Percentiles rank a stretch among this genome's conserved stretches.
Evolutionary conservation across 176 grass and related monocot species (phyloP).

Genomic region (Paspalum vaginatum): DNA sequence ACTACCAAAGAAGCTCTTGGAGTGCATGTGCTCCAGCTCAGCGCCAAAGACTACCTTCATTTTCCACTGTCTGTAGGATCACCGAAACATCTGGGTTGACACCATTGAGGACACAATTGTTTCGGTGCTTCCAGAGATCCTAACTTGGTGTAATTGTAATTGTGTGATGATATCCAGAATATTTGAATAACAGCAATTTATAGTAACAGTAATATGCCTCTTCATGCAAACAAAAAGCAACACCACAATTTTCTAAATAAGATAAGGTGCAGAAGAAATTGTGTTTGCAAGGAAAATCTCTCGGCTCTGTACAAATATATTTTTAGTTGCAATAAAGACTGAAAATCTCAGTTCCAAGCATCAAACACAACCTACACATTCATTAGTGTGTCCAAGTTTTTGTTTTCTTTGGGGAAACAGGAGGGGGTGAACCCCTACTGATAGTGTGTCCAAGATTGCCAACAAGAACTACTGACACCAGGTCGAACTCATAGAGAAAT

Average conservation of each 20-base stretch:
- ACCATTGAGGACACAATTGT: too few species aligned
- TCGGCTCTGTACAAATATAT: not conserved
- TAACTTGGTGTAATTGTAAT: not conserved
- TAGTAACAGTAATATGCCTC: not conserved
- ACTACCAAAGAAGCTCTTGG: too few species aligned
- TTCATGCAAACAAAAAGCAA: not conserved
- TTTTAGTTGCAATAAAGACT: not conserved
- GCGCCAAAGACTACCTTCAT: too few species aligned
- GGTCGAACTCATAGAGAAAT: conserved; percentile 11
- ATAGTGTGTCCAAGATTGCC: not conserved
- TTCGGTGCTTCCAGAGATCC: too few species aligned
- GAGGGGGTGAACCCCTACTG: too few species aligned
- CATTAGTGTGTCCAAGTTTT: not conserved
- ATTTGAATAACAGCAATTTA: conserved; percentile 14
- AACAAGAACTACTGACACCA: conserved; percentile 16
- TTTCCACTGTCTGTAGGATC: too few species aligned
- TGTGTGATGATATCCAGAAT: not conserved
- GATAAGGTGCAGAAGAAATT: not conserved
- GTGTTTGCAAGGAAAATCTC: conserved; percentile 6
- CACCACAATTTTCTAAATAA: not conserved
- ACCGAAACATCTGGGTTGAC: too few species aligned
- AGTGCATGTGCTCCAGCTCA: too few species aligned
- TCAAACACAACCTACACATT: not conserved
- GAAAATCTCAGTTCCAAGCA: not conserved
- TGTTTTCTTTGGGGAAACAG: too few species aligned